These are phyloP conservation scores for Falciphora oryzae DNA, from an alignment of 2,329 filamentous ascomycete species.

Conservation along the genomic window DNA sequence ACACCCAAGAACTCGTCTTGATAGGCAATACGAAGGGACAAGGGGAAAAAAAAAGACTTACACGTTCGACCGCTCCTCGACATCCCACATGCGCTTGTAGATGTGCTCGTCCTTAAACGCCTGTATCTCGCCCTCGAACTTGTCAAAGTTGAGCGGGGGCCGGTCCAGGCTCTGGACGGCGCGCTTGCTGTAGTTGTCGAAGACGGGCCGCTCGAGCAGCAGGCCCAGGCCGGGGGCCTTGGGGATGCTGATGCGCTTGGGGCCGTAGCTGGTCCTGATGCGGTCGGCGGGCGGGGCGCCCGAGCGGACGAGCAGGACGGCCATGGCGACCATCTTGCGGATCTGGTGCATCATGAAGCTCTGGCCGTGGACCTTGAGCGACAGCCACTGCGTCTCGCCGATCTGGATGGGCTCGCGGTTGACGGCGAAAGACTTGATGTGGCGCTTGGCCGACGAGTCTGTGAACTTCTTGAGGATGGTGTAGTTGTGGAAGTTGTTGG, in stretches of 20 bases:
- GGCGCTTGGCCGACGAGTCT: constrained; percentile 80
- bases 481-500: constrained; percentile 94
- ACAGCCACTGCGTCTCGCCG: constrained; percentile 90
- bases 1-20: too few relatives aligned
- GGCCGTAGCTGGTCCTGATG: constrained; percentile 68
- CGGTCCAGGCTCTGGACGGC: constrained; percentile 57
- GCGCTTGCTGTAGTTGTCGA: constrained; percentile 79
- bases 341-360: constrained; percentile 99
- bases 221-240: constrained; percentile 89
- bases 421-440: constrained; percentile 87
- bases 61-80: constrained; percentile 84
- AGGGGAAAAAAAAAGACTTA: constrained; percentile 41
- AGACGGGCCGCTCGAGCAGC: constrained; percentile 84
- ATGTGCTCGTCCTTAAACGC: constrained; percentile 91
- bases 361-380: constrained; percentile 92
- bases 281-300: constrained; percentile 62
- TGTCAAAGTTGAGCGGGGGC: constrained; percentile 70
- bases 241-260: constrained; percentile 75
- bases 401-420: constrained; percentile 74
- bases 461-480: constrained; percentile 79
- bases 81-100: constrained; percentile 83
- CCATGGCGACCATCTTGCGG: constrained; percentile 97
- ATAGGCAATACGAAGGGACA: not conserved
- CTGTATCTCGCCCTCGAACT: constrained; percentile 71
- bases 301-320: constrained; percentile 74